Evolutionary conservation across 345 rosid species (phyloP).

Genomic region (Gossypium arboreum): DNA sequence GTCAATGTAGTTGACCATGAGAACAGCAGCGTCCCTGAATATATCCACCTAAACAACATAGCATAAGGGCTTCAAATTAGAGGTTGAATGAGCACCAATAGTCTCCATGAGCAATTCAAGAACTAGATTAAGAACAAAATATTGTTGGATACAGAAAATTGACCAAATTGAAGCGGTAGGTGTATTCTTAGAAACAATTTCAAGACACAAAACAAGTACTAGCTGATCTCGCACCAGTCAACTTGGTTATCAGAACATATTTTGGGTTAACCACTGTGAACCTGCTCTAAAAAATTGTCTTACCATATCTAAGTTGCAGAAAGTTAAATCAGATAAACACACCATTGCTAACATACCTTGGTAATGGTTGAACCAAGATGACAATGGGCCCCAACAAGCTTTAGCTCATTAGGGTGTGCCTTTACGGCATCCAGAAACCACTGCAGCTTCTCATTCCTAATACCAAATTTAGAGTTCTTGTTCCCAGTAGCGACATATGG

Average conservation of each 20-base stretch:
- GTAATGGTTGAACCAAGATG: constrained; percentile 99
- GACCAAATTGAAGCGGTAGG: not conserved
- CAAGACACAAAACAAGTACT: not conserved
- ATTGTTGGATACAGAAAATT: not conserved
- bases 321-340: not conserved
- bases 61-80: constrained; percentile 12
- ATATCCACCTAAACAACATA: constrained; percentile 74
- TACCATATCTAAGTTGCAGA: not conserved
- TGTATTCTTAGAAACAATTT: not conserved
- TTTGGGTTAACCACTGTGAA: not conserved
- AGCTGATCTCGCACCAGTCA: not conserved
- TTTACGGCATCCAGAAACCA: constrained; percentile 98
- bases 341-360: constrained; percentile 46
- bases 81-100: not conserved
- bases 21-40: constrained; percentile 88
- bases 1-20: constrained; percentile 90
- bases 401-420: constrained; percentile 77
- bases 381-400: constrained; percentile 97
- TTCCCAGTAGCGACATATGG: constrained; percentile 98
- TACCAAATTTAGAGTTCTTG: constrained; percentile 98
- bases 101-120: not conserved
- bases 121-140: constrained; percentile 6
- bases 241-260: not conserved
- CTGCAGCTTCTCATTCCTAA: constrained; percentile 96
- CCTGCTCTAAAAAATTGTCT: not conserved